Evolutionary conservation across 805 yeast species (phyloP), one percentile per base, ranked within the genome.

Genomic region (Yarrowia sp.): DNA sequence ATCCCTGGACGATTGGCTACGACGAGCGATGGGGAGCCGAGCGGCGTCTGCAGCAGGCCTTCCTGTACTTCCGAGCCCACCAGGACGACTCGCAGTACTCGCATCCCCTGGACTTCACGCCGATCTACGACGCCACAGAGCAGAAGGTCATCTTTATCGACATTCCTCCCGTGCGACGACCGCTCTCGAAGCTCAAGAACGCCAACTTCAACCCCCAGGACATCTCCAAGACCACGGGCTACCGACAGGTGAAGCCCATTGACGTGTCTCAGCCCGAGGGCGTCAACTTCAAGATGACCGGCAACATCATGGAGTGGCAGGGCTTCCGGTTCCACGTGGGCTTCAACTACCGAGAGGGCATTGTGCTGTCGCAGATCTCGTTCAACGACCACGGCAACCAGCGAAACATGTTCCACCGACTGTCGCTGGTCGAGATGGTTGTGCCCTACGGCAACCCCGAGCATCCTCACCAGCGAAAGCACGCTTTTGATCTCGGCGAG

Each of bases 401-500:
- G 38, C 79, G 91, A 74, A 87, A 92, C 39, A 74, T 88, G 61
- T 87, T 88, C 81, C 90, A 88, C 78, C 80, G 94, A 74, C 79
- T 87, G 69, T 87, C 93, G 2, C 76, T 87, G 64, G 78, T 87
- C 36, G 94, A 87, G 77, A 87, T 88, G 93, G 85, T 88, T 75
- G 94, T 88, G 64, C 94, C 94, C 22, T 88, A 88, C 70, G 94
- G 94, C 62, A 78, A 79, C 65, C 94, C 94, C 63, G 86, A 83
- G 66, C 84, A 80, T 76, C 92, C 91, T 62, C 93, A 87, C 72
- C 91, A 87, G 71, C 81, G 94, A 76, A 88, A 88, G 75, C 94
- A 88, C 69, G 94, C 94, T 44, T 83, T 88, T 74, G 94, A 88
- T 75, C 84, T 88, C 67, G 94, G 94, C 73, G 94, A 88, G 74